phyloP scores from a whole-genome alignment of 2,329 filamentous ascomycete species.

The Diaporthe longicolla region DNA sequence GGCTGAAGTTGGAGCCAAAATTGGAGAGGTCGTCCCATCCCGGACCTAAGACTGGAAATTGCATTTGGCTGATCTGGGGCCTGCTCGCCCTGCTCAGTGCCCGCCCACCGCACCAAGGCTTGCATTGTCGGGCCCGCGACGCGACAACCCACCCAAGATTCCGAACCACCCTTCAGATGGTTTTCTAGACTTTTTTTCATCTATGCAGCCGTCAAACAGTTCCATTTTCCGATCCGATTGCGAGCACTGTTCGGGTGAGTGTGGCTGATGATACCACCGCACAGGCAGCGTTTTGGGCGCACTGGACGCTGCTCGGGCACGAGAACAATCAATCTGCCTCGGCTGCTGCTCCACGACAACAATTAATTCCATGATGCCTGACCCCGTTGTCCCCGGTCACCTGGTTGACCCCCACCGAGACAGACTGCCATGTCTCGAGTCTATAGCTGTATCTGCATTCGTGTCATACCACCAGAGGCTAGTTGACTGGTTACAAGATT shows the following conservation, averaged over 20 bases:
- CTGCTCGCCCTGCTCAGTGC: background rate
- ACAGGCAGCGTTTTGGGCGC: slow-evolving; percentile 9
- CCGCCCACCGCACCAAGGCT: background rate
- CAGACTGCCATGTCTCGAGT: slow-evolving; percentile 16
- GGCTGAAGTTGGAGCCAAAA: slow-evolving; percentile 25
- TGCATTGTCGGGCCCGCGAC: slow-evolving; percentile 6
- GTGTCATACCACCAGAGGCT: background rate
- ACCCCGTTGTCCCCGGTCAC: background rate
- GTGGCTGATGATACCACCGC: background rate
- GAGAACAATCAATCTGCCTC: background rate
- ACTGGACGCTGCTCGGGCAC: background rate
- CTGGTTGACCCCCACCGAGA: background rate
- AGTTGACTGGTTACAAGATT: background rate
- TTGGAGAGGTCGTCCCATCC: slow-evolving; percentile 9
- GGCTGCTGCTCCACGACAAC: background rate
- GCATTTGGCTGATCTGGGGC: slow-evolving; percentile 6
- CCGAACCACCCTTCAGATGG: slow-evolving; percentile 1
- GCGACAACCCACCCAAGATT: background rate
- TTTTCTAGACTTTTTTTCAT: slow-evolving; percentile 3
- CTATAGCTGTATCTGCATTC: background rate
- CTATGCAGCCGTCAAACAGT: slow-evolving; percentile 1
- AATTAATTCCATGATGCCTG: background rate
- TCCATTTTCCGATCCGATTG: background rate
- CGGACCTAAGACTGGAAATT: slow-evolving; percentile 5
- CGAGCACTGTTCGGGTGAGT: slow-evolving; percentile 3